Evolutionary conservation across 495 filamentous ascomycete species (phyloP).

Genomic region (Clavariopsis aquatica): DNA sequence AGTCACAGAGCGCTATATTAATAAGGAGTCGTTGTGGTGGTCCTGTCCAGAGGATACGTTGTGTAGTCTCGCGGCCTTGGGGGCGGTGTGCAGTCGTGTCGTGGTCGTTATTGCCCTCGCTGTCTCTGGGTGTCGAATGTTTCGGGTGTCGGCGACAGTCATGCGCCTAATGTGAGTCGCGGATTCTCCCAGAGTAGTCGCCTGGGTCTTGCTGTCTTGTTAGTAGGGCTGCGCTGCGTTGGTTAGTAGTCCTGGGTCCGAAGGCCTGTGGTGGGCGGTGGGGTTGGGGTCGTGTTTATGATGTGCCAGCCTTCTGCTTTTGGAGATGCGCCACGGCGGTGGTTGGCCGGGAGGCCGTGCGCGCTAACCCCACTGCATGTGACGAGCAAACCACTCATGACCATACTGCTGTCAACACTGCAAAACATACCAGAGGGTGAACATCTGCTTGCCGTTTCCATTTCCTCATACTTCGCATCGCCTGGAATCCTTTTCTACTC

Average conservation of each 20-base stretch:
- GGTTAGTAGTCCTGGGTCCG: conserved; percentile 31
- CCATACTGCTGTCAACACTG: neutral
- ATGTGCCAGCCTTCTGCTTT: conserved; percentile 35
- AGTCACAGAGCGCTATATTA: conserved; percentile 3
- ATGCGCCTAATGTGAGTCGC: conserved; percentile 7
- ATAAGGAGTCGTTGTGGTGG: neutral
- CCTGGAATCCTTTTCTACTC: too few relatives aligned
- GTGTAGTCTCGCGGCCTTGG: neutral
- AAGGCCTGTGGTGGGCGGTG: conserved; percentile 6
- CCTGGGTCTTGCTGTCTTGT: conserved; percentile 2
- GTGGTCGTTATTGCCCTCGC: conserved; percentile 1
- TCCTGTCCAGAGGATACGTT: neutral
- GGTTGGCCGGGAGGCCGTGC: conserved; percentile 19
- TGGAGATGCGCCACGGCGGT: conserved; percentile 10
- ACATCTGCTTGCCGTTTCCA: too few relatives aligned
- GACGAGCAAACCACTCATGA: conserved; percentile 1
- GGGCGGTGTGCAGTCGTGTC: neutral
- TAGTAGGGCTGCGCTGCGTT: conserved; percentile 11
- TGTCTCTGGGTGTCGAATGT: neutral
- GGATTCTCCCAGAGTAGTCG: conserved; percentile 18
- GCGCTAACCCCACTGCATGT: conserved; percentile 20
- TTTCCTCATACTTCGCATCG: too few relatives aligned
- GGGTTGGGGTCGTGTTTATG: conserved; percentile 20
- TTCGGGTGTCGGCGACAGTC: conserved; percentile 3
- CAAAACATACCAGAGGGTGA: neutral